These are phyloP conservation scores for Hypholoma sublateritium DNA, from an alignment of 768 basidiomycete species.

Conservation along the genomic window DNA sequence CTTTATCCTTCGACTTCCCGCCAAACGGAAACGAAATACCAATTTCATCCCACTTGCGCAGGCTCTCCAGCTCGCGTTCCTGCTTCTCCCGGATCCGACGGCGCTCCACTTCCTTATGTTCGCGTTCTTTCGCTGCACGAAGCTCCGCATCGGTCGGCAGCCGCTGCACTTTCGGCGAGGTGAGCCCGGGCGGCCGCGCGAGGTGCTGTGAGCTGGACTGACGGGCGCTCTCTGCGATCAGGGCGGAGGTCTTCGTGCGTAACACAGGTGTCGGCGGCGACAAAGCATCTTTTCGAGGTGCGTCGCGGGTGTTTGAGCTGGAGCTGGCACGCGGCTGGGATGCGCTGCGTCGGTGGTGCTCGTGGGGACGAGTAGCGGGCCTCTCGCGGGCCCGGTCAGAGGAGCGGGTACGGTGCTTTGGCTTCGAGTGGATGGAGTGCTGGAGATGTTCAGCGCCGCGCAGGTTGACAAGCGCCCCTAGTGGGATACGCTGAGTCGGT, in stretches of 20 bases:
- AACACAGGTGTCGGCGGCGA: neutral
- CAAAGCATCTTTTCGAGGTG: neutral
- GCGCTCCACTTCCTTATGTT: conserved; percentile 2
- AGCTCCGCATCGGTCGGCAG: neutral
- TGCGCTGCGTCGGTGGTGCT: conserved; percentile 2
- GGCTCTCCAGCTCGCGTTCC: conserved; percentile 15
- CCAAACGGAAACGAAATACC: neutral
- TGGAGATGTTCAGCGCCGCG: conserved; percentile 44
- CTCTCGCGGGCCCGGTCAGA: neutral
- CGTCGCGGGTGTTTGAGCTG: neutral
- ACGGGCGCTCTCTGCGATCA: neutral
- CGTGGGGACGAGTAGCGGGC: neutral
- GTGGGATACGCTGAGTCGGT: conserved; percentile 38
- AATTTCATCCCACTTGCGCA: conserved; percentile 22
- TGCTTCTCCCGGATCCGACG: conserved; percentile 1
- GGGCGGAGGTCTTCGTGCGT: neutral
- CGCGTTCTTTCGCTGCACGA: neutral
- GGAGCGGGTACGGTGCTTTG: neutral
- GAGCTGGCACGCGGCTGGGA: conserved; percentile 2
- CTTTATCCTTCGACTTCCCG: neutral
- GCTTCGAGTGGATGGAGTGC: neutral
- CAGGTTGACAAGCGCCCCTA: conserved; percentile 41
- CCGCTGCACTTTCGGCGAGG: neutral
- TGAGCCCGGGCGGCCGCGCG: no score
- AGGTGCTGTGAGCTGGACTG: neutral